Conservation (phyloP, 768 basidiomycete species). For the Phlebiopsis gigantea region DNA sequence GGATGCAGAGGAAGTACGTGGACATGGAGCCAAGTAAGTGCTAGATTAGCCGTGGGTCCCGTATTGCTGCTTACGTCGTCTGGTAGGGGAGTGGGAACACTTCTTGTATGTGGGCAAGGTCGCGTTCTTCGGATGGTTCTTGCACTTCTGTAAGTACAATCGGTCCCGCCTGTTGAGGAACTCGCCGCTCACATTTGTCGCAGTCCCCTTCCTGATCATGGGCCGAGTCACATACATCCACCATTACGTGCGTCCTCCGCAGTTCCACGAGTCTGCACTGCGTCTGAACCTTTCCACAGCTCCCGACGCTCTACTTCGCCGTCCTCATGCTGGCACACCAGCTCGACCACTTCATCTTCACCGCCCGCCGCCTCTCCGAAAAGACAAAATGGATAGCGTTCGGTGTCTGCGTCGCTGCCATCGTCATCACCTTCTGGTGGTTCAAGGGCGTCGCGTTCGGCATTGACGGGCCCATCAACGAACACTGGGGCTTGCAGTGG, state of each 20-base stretch:
- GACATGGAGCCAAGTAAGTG: conserved; percentile 85
- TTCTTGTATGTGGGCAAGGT: conserved; percentile 91
- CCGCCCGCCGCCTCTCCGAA: conserved; percentile 54
- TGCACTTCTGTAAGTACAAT: conserved; percentile 73
- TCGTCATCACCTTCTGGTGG: conserved; percentile 91
- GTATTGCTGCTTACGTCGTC: conserved; percentile 21
- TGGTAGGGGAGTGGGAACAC: conserved; percentile 81
- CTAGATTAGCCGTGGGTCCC: not conserved
- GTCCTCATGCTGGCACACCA: conserved; percentile 89
- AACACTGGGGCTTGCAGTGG: conserved; percentile 80
- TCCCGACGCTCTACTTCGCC: conserved; percentile 95
- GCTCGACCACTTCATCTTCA: conserved; percentile 91
- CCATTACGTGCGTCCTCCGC: conserved; percentile 69
- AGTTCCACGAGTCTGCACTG: not conserved
- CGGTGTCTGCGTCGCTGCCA: conserved; percentile 46
- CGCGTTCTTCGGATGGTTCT: conserved; percentile 84
- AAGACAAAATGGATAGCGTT: conserved; percentile 72
- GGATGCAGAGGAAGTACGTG: conserved; percentile 82
- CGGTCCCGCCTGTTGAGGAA: not conserved
- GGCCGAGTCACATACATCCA: conserved; percentile 95
- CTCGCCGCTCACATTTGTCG: not conserved
- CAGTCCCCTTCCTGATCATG: conserved; percentile 98
- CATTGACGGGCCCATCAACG: conserved; percentile 79
- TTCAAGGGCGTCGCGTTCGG: conserved; percentile 88
- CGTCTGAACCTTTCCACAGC: conserved; percentile 35